A percentile compares a stretch with the other conserved stretches of the same genome.
These are phyloP conservation scores for Psilocybe tampanensis DNA, from an alignment of 768 basidiomycete species.

Conservation along the genomic window DNA sequence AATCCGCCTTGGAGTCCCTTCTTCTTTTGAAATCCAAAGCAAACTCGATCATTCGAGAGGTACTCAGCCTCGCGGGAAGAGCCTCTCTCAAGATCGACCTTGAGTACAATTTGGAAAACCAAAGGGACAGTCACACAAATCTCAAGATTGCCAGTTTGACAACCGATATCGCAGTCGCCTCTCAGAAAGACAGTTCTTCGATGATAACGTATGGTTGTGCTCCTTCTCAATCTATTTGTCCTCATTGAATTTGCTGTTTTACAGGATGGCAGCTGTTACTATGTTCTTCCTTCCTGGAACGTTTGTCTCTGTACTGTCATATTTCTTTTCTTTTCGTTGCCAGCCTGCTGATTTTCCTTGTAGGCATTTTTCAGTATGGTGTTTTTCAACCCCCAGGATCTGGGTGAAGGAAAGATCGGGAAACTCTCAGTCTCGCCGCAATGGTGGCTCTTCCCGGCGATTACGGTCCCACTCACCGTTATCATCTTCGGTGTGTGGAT, in stretches of 20 bases:
- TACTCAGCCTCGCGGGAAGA: slow-evolving; percentile 1
- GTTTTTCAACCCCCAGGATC: slow-evolving; percentile 3
- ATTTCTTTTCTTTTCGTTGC: background rate
- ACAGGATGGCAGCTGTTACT: slow-evolving; percentile 12
- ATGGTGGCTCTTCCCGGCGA: slow-evolving; percentile 8
- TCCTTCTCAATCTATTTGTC: background rate
- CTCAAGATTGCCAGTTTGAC: slow-evolving; percentile 10
- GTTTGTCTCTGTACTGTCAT: slow-evolving; percentile 7
- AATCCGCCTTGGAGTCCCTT: slow-evolving; percentile 4
- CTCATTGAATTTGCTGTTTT: background rate
- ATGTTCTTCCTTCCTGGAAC: slow-evolving; percentile 15
- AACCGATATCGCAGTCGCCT: slow-evolving; percentile 4
- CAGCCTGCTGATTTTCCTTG: background rate
- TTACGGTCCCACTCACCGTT: slow-evolving; percentile 12
- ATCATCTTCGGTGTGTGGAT: slow-evolving; percentile 8
- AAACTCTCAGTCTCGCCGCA: background rate
- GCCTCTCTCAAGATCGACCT: slow-evolving; percentile 3
- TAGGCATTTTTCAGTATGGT: slow-evolving; percentile 14
- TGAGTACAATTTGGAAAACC: slow-evolving; percentile 8
- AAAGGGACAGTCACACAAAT: slow-evolving; percentile 9
- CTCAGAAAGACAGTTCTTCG: slow-evolving; percentile 13
- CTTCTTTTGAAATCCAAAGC: slow-evolving; percentile 5
- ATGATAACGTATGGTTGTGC: slow-evolving; percentile 12
- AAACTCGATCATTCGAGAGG: background rate
- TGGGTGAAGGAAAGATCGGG: background rate